These are phyloP conservation scores for Dactylellina drechsleri DNA, from an alignment of 2,329 filamentous ascomycete genomes.

Conservation along the genomic window DNA sequence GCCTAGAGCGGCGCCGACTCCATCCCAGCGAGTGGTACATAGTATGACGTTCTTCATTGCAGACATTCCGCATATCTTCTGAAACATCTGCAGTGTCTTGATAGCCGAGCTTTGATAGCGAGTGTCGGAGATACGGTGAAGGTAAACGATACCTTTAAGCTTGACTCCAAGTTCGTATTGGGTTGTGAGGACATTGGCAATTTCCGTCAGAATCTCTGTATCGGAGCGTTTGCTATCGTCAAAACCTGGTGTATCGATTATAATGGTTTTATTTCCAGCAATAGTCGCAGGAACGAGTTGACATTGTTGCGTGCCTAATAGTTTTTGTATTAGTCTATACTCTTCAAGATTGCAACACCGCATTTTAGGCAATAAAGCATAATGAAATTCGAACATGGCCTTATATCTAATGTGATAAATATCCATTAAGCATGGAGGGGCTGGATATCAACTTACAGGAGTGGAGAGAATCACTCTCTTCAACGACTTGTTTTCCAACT, in stretches of 20 bases:
- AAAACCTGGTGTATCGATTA: constrained; percentile 61
- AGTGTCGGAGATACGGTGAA: constrained; percentile 62
- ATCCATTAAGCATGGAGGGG: too few relatives aligned
- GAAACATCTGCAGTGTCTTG: constrained; percentile 61
- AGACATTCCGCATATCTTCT: constrained; percentile 61
- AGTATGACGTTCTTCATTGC: constrained; percentile 61
- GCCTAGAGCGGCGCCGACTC: constrained; percentile 43
- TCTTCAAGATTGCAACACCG: too few relatives aligned
- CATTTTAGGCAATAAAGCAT: too few relatives aligned
- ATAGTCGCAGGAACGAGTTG: constrained; percentile 59
- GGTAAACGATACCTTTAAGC: constrained; percentile 60
- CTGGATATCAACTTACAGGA: neutral
- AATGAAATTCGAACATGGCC: too few relatives aligned
- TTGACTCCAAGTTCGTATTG: constrained; percentile 57
- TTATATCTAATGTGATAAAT: too few relatives aligned
- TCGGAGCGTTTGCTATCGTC: constrained; percentile 59
- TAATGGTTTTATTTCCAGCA: constrained; percentile 58
- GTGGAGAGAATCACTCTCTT: constrained; percentile 13
- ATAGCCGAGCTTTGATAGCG: constrained; percentile 60
- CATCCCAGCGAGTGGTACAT: constrained; percentile 62
- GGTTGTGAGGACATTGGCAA: constrained; percentile 57
- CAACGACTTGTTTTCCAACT: neutral
- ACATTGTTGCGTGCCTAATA: constrained; percentile 59
- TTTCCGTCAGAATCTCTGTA: constrained; percentile 59
- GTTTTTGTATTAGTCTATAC: neutral